Conservation (phyloP, 371 early-diverging fungal species). For the Mucor ambiguus region DNA sequence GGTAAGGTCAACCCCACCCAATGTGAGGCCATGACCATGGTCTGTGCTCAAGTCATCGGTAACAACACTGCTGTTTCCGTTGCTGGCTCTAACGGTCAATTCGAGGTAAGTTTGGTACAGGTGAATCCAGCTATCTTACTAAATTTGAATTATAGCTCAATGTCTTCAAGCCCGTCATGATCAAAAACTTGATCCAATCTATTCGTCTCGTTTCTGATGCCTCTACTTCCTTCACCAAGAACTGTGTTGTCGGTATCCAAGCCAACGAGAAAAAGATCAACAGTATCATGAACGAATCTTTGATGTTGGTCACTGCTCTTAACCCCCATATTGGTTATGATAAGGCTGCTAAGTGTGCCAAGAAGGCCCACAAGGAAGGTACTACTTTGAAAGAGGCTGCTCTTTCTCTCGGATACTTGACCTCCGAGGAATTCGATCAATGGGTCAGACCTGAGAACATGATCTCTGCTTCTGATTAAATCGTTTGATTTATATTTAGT, state of each 20-base stretch:
- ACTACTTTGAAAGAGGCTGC: conserved; percentile 83
- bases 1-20: conserved; percentile 95
- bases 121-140: background rate
- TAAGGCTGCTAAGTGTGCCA: conserved; percentile 85
- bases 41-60: conserved; percentile 90
- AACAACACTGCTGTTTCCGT: conserved; percentile 83
- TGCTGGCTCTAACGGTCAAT: conserved; percentile 88
- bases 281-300: conserved; percentile 70
- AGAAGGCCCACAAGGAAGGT: conserved; percentile 88
- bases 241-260: conserved; percentile 85
- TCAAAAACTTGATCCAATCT: conserved; percentile 85
- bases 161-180: conserved; percentile 92
- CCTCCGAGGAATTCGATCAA: conserved; percentile 79
- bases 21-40: conserved; percentile 94
- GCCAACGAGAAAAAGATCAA: conserved; percentile 80
- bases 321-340: conserved; percentile 86
- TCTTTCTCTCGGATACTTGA: conserved; percentile 73
- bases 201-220: conserved; percentile 80
- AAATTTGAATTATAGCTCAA: conserved; percentile 59
- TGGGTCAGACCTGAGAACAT: conserved; percentile 88
- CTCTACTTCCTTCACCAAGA: conserved; percentile 74
- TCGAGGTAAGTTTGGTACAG: conserved; percentile 55
- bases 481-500: background rate
- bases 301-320: conserved; percentile 91
- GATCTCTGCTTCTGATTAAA: conserved; percentile 48